Base-by-base conservation (phyloP, 2,329 filamentous ascomycete genomes). In the Neonectria punicea region DNA sequence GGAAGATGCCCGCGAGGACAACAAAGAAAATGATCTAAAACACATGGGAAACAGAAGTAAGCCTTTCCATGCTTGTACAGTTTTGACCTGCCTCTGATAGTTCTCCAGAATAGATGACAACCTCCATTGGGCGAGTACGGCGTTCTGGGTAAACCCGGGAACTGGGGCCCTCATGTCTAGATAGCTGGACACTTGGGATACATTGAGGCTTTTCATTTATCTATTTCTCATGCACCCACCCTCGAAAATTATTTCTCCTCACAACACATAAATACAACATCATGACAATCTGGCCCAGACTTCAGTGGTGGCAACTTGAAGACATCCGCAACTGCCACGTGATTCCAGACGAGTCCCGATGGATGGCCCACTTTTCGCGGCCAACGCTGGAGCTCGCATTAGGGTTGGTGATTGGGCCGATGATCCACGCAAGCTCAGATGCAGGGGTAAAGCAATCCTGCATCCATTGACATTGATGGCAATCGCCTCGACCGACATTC, bases 1-100 rank as follows among this genome's bases (percentile, higher is more conserved):
- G 11, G 93, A 94, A 8, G 96, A 98, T 74, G 95, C 95, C 18
- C 87, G 94, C 65, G 93, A 96, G 71, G 93, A 94, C 75, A 94
- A 93, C 74, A 93, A 90, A 74, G 96, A 98, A 71, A 96, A 93
- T 67, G 95, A 98, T 77, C 83, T 89, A 11, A 79, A 79, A 43
- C 74, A 83, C 20, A 76, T 83, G 61, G 78, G 78, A n/a, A 76
- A 79, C 39, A 83, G 81, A 71, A 83, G 80, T 82, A 70, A 73
- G 78, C 70, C 9, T 11, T 22, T 7, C 13, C 44, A n/a, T 20
- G 2, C 3, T 18, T 16, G 6, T 39, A 16, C 14, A 1, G 5
- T 7, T 30, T 8, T 25, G 6, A 11, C 16, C 7, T n/a, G 11
- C 16, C 10, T n/a, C 57, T 61, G n/a, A 67, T 47, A n/a, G n/a